Conservation (phyloP, 1,284 basidiomycete genomes). For the Trichosporon inkin region DNA sequence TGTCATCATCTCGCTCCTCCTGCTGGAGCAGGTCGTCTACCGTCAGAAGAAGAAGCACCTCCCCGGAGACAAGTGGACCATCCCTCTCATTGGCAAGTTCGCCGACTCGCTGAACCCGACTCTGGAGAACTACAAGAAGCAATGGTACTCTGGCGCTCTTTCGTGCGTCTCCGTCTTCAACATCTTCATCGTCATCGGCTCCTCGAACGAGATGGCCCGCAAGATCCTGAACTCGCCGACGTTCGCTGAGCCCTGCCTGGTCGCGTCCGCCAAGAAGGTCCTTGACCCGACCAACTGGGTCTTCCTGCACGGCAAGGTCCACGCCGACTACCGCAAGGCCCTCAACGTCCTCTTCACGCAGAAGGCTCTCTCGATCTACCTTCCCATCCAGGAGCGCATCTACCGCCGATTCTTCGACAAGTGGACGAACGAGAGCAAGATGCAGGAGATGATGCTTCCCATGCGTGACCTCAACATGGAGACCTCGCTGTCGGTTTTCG, state of each 20-base stretch:
- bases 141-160: constrained; percentile 80
- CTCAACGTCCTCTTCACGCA: constrained; percentile 92
- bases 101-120: constrained; percentile 81
- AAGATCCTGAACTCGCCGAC: constrained; percentile 89
- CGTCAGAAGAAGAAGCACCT: constrained; percentile 79
- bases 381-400: constrained; percentile 79
- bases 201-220: constrained; percentile 81
- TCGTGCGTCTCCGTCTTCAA: constrained; percentile 90
- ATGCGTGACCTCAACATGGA: constrained; percentile 96
- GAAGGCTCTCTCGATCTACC: constrained; percentile 86
- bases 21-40: constrained; percentile 67
- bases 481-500: constrained; percentile 91
- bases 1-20: constrained; percentile 44
- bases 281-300: constrained; percentile 94
- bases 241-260: constrained; percentile 87
- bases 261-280: constrained; percentile 85
- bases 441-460: constrained; percentile 76
- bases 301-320: constrained; percentile 88
- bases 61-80: constrained; percentile 84
- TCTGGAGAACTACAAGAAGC: constrained; percentile 80
- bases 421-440: constrained; percentile 60
- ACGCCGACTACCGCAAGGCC: constrained; percentile 90
- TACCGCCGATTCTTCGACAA: constrained; percentile 68
- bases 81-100: constrained; percentile 90
- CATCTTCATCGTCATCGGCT: constrained; percentile 96